Evolutionary conservation across 768 basidiomycete genomes (phyloP), one percentile per base, ranked within the genome.

Genomic region (Chalciporus sphaerocephalus): DNA sequence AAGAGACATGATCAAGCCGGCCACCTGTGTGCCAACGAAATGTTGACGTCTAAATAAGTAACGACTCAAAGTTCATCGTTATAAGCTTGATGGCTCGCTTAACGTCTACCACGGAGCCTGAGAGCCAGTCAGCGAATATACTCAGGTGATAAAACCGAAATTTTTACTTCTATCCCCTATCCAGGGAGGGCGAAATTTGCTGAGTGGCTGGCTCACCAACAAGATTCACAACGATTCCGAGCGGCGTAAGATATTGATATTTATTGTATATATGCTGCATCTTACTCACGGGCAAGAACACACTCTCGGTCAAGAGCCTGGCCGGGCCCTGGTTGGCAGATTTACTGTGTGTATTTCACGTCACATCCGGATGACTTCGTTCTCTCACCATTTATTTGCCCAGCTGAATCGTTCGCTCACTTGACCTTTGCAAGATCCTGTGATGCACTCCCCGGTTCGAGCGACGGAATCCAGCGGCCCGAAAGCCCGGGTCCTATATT

Each of bases 181-280:
- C 15, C 10, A 5, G 46, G 24, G 30, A 60, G 53, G 16, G 12
- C 50, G 39, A 27, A 59, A 21, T n/a, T n/a, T n/a, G 58, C 58
- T 60, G 22, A 32, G 23, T 20, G 9, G 15, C 6, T 27, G 25
- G 5, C 59, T 55, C 40, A 60, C 58, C 77, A 8, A 62, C 52
- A 0, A 82, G 55, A 47, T 83, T 81, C 36, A 83, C 58, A 15
- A 82, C 73, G 55, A 85, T 84, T 1, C 77, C 79, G 2, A 83
- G 62, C 0, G 81, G 81, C 0, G 78, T 81, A 16, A 83, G 61
- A 53, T 85, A 85, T 20, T 49, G 37, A 42, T 25, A 38, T 17
- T 6, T 6, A 8, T 13, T 25, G 17, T 24, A 23, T 9, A 37
- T 32, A 25, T 4, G 12, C 15, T 3, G 15, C 17, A 33, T 32